phyloP scores from a whole-genome alignment of 805 yeast genomes.

The Starmerella floris region DNA sequence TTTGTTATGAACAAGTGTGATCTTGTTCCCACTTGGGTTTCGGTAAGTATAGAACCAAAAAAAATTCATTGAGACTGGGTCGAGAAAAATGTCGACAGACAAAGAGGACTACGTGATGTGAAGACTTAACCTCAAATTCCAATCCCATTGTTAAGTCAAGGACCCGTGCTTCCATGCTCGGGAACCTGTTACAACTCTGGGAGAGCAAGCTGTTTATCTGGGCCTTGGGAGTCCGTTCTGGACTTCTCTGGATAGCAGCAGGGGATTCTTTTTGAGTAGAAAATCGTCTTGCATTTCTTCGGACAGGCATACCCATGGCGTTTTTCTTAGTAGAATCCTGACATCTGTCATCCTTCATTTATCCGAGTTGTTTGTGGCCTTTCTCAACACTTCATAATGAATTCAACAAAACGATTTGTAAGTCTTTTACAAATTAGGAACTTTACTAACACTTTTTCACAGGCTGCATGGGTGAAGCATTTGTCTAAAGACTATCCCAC shows the following conservation, averaged over 20 bases:
- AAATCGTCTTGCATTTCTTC: constrained; percentile 27
- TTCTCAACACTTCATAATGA: too few relatives aligned
- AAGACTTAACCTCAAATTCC: background rate
- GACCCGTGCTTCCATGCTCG: constrained; percentile 34
- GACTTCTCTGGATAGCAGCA: constrained; percentile 28
- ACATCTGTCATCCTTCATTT: constrained; percentile 33
- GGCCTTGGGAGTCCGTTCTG: constrained; percentile 40
- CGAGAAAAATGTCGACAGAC: background rate
- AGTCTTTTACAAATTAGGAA: constrained; percentile 6
- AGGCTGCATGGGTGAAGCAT: constrained; percentile 99
- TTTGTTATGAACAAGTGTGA: constrained; percentile 95
- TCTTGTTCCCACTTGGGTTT: constrained; percentile 97
- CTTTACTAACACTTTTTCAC: constrained; percentile 28
- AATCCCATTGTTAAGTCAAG: constrained; percentile 59
- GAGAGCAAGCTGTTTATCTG: constrained; percentile 52
- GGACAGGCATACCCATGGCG: constrained; percentile 21
- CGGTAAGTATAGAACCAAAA: constrained; percentile 64
- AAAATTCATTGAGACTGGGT: constrained; percentile 4
- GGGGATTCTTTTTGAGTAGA: constrained; percentile 75
- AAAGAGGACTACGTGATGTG: too few relatives aligned
- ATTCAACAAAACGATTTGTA: too few relatives aligned
- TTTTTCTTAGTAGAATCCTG: constrained; percentile 79
- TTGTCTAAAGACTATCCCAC: constrained; percentile 87
- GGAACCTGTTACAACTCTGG: constrained; percentile 98
- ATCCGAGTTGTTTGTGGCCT: too few relatives aligned